Conservation (phyloP, 1,139 yeast species). For the Candida sanyaensis region DNA sequence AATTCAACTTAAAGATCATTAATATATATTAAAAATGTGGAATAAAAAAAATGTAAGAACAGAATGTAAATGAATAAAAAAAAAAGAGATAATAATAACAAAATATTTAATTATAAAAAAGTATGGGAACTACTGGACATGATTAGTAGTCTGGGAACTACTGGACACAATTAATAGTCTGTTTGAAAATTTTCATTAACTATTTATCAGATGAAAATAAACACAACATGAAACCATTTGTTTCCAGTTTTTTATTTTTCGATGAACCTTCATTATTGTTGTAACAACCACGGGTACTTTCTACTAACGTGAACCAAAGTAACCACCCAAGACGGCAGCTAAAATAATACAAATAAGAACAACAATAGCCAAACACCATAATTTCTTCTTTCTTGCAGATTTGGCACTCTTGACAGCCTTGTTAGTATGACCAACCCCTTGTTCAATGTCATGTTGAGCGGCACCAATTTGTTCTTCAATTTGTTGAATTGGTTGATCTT, state of each 20-base stretch:
- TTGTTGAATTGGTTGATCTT: conserved; percentile 84
- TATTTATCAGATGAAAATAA: too few species aligned
- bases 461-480: conserved; percentile 78
- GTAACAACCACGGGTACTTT: neutral
- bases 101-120: neutral
- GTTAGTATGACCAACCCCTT: conserved; percentile 92
- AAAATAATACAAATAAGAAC: conserved; percentile 61
- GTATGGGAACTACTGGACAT: neutral
- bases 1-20: neutral
- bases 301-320: conserved; percentile 31
- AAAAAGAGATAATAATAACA: neutral
- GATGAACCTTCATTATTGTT: too few species aligned
- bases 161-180: too few species aligned
- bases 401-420: conserved; percentile 88
- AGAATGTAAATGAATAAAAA: neutral
- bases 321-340: conserved; percentile 63
- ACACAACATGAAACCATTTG: too few species aligned
- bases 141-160: neutral
- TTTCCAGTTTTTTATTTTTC: too few species aligned
- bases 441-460: conserved; percentile 90
- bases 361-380: conserved; percentile 78
- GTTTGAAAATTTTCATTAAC: too few species aligned
- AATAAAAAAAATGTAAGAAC: neutral
- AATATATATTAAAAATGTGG: conserved; percentile 1
- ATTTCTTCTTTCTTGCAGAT: conserved; percentile 88